A percentile compares a stretch with the other conserved stretches of the same genome.
Evolutionary conservation across 331 rosid genomes (phyloP).

Genomic region (Rosa hybrid): DNA sequence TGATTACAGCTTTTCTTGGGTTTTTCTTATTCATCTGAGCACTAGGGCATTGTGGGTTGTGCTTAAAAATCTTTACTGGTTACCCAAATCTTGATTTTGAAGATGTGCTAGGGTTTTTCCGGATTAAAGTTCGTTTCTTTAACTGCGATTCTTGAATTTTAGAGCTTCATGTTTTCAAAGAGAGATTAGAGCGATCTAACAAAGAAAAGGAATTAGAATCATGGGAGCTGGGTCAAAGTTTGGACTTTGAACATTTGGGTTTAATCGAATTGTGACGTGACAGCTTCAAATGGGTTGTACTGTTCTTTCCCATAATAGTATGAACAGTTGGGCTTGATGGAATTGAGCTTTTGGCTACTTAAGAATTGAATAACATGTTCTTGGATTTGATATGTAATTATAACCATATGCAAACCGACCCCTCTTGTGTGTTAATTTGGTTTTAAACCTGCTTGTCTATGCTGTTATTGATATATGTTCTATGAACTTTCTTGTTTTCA

Average conservation of each 20-base stretch:
- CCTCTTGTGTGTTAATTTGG: too few species aligned
- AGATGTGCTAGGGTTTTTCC: constrained; percentile 14
- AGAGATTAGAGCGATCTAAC: not conserved
- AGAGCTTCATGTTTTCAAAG: not conserved
- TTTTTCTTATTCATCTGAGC: not conserved
- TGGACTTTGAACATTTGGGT: not conserved
- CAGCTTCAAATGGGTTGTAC: not conserved
- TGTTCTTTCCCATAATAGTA: too few species aligned
- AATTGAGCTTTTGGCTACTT: not conserved
- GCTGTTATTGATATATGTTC: not conserved
- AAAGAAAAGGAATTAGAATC: too few species aligned
- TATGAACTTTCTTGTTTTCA: not conserved
- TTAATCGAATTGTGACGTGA: not conserved
- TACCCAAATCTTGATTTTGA: not conserved
- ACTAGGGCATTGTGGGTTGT: not conserved
- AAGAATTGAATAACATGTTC: not conserved
- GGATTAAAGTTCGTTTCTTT: not conserved
- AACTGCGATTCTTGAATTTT: not conserved
- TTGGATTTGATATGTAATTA: not conserved
- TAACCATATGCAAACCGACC: too few species aligned
- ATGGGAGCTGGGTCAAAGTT: not conserved
- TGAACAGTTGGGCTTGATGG: not conserved
- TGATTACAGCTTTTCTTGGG: not conserved
- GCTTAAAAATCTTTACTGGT: not conserved
- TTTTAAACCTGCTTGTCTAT: too few species aligned